A percentile compares a stretch with the other conserved stretches of the same genome.
These are phyloP conservation scores for Emergomyces africanus DNA, from an alignment of 2,329 filamentous ascomycete species.

Conservation along the genomic window DNA sequence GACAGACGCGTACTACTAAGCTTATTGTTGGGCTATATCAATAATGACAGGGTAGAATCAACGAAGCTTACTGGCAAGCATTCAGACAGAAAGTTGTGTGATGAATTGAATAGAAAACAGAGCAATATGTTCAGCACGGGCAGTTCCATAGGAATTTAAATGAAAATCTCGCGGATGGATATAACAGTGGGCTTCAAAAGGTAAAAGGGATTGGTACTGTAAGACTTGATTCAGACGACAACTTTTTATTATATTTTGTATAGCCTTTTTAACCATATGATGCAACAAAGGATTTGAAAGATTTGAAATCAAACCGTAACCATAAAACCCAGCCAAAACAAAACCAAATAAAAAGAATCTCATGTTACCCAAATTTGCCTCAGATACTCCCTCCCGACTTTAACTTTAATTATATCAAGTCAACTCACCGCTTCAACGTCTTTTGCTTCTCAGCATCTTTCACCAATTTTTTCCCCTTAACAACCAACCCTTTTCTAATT, in stretches of 20 bases:
- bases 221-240: background rate
- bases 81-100: background rate
- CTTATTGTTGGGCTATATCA: background rate
- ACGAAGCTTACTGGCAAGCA: background rate
- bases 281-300: background rate
- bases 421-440: conserved; percentile 46
- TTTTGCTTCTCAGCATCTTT: conserved; percentile 89
- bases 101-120: too few species aligned
- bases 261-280: background rate
- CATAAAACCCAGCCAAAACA: background rate
- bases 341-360: background rate
- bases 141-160: too few species aligned
- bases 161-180: too few species aligned
- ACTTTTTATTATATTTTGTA: background rate
- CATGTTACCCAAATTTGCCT: background rate
- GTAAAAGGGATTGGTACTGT: background rate
- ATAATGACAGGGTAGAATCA: background rate
- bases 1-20: background rate
- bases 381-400: background rate
- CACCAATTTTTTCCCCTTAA: conserved; percentile 60
- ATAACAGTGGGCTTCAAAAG: too few species aligned
- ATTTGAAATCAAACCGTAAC: background rate
- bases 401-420: background rate
- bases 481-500: conserved; percentile 72
- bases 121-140: too few species aligned